Conservation (phyloP, 2,329 filamentous ascomycete genomes). For the Macrophomina tecta region DNA sequence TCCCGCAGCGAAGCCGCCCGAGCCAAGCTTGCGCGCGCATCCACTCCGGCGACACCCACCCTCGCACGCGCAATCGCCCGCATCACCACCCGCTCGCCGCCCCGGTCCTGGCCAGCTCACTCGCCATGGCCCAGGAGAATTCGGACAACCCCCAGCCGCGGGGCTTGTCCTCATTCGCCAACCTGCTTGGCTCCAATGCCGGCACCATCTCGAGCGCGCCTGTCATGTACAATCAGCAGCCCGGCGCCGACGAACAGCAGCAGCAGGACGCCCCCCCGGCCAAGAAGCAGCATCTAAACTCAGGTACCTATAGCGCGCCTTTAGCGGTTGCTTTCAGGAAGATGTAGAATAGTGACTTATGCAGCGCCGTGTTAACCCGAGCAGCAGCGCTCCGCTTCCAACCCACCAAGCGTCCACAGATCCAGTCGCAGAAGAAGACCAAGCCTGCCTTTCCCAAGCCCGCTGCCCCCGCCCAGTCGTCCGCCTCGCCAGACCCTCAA, state of each 20-base stretch:
- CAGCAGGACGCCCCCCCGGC: conserved; percentile 51
- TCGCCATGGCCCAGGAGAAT: conserved; percentile 27
- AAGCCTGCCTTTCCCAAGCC: conserved; percentile 67
- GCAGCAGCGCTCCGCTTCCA: conserved; percentile 72
- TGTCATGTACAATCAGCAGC: conserved; percentile 68
- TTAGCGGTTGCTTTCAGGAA: conserved; percentile 34
- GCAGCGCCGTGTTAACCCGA: conserved; percentile 28
- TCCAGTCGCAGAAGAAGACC: conserved; percentile 63
- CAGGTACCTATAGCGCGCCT: conserved; percentile 59
- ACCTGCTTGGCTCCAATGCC: conserved; percentile 69
- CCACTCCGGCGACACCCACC: conserved; percentile 4
- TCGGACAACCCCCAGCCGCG: conserved; percentile 20
- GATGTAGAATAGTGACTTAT: conserved; percentile 27
- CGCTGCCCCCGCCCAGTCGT: conserved; percentile 32
- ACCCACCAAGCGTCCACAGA: conserved; percentile 73
- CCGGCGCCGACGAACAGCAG: conserved; percentile 55
- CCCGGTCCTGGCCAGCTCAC: conserved; percentile 7
- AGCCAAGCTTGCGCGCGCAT: conserved; percentile 20
- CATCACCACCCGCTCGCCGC: conserved; percentile 4
- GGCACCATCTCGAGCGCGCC: conserved; percentile 80
- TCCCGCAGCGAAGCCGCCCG: conserved; percentile 4
- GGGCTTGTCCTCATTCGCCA: conserved; percentile 78
- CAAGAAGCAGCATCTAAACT: conserved; percentile 66
- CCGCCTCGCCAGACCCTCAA: conserved; percentile 31
- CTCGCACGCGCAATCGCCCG: background rate